Conservation (phyloP, 1,139 yeast species). For the Sugiyamaella grinbergsii region DNA sequence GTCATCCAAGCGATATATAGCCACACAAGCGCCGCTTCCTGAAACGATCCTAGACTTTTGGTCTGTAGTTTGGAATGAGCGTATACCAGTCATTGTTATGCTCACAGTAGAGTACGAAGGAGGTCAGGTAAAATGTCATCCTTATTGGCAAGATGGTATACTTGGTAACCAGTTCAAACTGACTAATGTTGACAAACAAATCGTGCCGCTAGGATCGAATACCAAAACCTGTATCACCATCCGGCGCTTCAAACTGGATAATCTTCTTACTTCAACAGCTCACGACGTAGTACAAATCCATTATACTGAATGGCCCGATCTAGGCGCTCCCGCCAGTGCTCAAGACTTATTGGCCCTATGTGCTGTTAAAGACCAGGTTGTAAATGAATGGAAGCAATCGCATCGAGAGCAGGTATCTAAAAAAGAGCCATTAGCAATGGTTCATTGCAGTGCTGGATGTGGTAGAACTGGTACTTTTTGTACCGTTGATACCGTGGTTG, state of each 20-base stretch:
- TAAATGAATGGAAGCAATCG: slow-evolving; percentile 24
- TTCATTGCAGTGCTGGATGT: slow-evolving; percentile 91
- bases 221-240: slow-evolving; percentile 28
- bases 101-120: slow-evolving; percentile 61
- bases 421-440: slow-evolving; percentile 49
- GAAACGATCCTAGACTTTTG: slow-evolving; percentile 81
- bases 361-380: slow-evolving; percentile 46
- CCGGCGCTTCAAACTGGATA: slow-evolving; percentile 30
- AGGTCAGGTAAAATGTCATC: slow-evolving; percentile 56
- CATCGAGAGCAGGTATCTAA: slow-evolving; percentile 11
- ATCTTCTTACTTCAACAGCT: slow-evolving; percentile 8
- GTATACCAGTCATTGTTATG: slow-evolving; percentile 66
- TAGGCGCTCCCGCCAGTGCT: slow-evolving; percentile 64
- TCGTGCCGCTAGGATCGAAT: slow-evolving; percentile 21
- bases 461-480: slow-evolving; percentile 90
- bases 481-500: slow-evolving; percentile 66
- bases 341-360: slow-evolving; percentile 57
- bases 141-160: slow-evolving; percentile 52
- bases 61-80: slow-evolving; percentile 67
- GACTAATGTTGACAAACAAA: slow-evolving; percentile 24
- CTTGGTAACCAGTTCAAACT: slow-evolving; percentile 34
- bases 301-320: slow-evolving; percentile 78
- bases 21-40: slow-evolving; percentile 84
- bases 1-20: slow-evolving; percentile 56
- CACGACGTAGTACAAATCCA: slow-evolving; percentile 63